Evolutionary conservation across 768 basidiomycete genomes (phyloP), one percentile per base, ranked within the genome.

Genomic region (Lactarius hatsudake): DNA sequence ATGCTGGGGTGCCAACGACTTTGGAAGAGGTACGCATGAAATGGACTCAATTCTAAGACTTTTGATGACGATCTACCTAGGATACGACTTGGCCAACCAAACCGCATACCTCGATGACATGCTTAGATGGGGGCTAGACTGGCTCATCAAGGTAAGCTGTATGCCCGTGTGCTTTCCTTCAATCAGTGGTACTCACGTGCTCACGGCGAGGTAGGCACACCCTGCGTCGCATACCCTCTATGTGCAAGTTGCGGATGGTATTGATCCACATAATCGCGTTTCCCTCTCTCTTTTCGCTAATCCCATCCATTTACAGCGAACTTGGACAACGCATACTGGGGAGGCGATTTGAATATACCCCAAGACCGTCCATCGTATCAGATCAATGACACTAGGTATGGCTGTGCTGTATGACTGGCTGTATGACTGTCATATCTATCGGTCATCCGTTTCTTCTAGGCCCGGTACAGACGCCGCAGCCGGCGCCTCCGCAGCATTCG

Each of bases 401-500:
- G 42, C 10, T 36, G 12, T 64, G 23, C 9, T 26, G 5, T 1
- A 23, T 55, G 42, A 32, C 54, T 62, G 15, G 23, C 9, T 26
- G 5, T 1, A 23, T 55, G 42, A 32, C 51, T 62, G 12, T 7
- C 57, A 55, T 64, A 1, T 28, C 23, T 17, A 26, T 23, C 51
- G 12, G 32, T 2, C 42, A 20, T 59, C 15, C 73, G 48, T 64
- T 61, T 15, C 43, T 40, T 63, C 40, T 57, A 81, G 85, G 61
- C 93, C 95, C 0, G 96, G 95, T 56, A 97, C 96, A 0, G 95
- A 98, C 71, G 94, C 86, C 20, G 93, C 91, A 13, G 93, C 95
- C 0, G 84, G 86, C 55, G 85, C 90, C 6, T 86, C 95, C 2
- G 90, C 93, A 2, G 94, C 96, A 18, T 95, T 97, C 74, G 84